Conservation (phyloP, 352 stramenopile species). For the Phytophthora gonapodyides region DNA sequence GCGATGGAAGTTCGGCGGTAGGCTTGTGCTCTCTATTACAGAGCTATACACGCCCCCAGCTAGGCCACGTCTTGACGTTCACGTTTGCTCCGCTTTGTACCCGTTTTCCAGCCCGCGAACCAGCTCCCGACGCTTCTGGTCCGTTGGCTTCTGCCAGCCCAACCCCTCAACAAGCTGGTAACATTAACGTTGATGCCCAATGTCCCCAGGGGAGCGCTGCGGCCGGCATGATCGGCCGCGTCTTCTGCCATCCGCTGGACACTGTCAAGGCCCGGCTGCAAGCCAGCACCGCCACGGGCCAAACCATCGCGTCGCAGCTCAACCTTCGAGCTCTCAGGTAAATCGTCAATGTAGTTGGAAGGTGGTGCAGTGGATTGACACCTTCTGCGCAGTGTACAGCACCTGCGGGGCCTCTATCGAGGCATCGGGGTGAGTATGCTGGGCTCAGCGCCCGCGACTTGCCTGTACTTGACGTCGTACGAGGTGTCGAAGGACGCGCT, state of each 20-base stretch:
- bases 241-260: conserved; percentile 93
- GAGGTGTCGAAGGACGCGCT: conserved; percentile 84
- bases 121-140: conserved; percentile 72
- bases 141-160: not conserved
- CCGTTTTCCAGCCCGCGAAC: conserved; percentile 31
- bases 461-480: conserved; percentile 98
- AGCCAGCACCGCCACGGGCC: conserved; percentile 38
- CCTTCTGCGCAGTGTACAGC: conserved; percentile 32
- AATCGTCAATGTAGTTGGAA: not conserved
- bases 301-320: conserved; percentile 51
- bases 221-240: conserved; percentile 78
- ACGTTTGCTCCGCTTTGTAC: conserved; percentile 5
- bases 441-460: conserved; percentile 94
- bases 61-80: not conserved
- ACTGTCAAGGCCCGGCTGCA: conserved; percentile 91
- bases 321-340: conserved; percentile 55
- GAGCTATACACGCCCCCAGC: not conserved
- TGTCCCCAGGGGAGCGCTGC: conserved; percentile 68
- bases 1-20: conserved; percentile 25
- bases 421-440: conserved; percentile 95
- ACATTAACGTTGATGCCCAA: not conserved
- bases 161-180: not conserved
- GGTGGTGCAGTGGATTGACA: not conserved
- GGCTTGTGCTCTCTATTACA: not conserved
- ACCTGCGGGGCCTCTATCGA: conserved; percentile 92